Base-by-base conservation (phyloP, 805 yeast species). In the Yarrowia bubula region DNA sequence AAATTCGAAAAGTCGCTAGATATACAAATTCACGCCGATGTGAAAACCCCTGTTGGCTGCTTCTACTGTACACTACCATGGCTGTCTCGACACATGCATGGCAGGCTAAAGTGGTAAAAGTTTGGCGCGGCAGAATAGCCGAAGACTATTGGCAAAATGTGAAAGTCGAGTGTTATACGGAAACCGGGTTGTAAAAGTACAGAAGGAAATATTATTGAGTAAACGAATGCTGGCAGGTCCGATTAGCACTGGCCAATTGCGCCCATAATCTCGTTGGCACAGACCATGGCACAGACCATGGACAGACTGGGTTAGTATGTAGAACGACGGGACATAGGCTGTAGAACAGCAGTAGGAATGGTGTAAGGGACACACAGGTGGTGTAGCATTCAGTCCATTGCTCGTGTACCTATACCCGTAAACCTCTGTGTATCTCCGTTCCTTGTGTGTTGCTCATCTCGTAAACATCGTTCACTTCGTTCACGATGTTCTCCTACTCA, bases 201-300 rank as follows among this genome's bases (percentile, higher is more conserved):
- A 51, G 35, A 22, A 39, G 38, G 38, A 55, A 55, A 10, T 55
- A 55, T 37, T 51, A 55, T 55, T 55, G 61, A 55, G 47, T 51
- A 51, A 22, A n/a, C 58, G 14, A 37, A 37, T 37, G 55, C 39
- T 48, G 32, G 33, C 2, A 7, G n/a, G 37, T 31, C 3, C n/a
- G 46, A 31, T 41, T 55, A 55, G 31, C 61, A 55, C 47, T 55
- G 61, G 47, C 47, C 43, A n/a, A 58, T 58, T 42, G 64, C 64
- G 33, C 42, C 42, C 42, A 33, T 58, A 18, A 58, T 43, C 42
- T 42, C 64, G 43, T 58, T 58, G 42, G 64, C 51, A 35, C 64
- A 58, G 11, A 58, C 51, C 64, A 58, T 58, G 41, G 64, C 64
- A 11, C 42, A 32, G 35, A 44, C 51, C 64, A 58, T 58, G 28